phyloP scores from a whole-genome alignment of 257 asterid genomes.

The Agastache rugosa region DNA sequence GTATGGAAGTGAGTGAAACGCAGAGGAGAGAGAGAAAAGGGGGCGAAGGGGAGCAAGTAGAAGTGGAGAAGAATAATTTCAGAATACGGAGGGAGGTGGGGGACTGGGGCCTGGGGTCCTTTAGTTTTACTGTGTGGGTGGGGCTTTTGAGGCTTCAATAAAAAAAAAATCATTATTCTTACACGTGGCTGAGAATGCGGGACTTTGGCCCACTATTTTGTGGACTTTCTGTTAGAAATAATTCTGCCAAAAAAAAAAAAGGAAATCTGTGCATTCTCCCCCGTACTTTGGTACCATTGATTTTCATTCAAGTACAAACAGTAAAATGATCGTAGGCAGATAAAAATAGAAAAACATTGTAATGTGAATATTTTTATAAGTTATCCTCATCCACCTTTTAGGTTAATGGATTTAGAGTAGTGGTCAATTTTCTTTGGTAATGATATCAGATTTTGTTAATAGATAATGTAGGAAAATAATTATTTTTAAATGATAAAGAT shows the following conservation, averaged over 20 bases:
- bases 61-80: slow-evolving; percentile 40
- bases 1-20: slow-evolving; percentile 39
- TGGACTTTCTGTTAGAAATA: not conserved
- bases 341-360: no score
- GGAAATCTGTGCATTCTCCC: not conserved
- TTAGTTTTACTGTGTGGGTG: slow-evolving; percentile 21
- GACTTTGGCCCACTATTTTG: not conserved
- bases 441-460: no score
- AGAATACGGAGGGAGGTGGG: slow-evolving; percentile 7
- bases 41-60: not conserved
- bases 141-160: slow-evolving; percentile 37
- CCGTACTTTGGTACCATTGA: not conserved
- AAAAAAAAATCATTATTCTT: not conserved
- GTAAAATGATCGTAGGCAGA: no score
- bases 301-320: not conserved
- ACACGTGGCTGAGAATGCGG: slow-evolving; percentile 42
- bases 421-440: no score
- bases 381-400: not conserved
- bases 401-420: not conserved
- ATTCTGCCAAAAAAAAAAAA: no score
- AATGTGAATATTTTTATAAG: no score
- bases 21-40: not conserved
- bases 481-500: no score
- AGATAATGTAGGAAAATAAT: no score
- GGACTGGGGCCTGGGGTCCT: slow-evolving; percentile 17